Evolutionary conservation across 257 asterid species (phyloP).

Genomic region (Solanum lycopersicoides): DNA sequence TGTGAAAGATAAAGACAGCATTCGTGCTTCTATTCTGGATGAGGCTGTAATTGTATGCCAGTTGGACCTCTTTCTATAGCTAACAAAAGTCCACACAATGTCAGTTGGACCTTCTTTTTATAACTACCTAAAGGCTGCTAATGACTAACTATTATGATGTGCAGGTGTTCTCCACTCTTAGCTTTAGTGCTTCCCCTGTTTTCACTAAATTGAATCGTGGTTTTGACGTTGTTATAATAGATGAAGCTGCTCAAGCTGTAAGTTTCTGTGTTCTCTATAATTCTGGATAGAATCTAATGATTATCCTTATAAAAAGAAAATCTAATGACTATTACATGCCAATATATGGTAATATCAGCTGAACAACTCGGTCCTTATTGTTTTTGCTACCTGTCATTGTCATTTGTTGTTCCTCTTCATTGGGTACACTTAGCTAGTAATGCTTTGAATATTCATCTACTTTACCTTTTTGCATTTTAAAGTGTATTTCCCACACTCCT

Average conservation of each 20-base stretch:
- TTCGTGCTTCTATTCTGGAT: slow-evolving; percentile 82
- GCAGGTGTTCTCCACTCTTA: slow-evolving; percentile 98
- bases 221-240: slow-evolving; percentile 93
- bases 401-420: not conserved
- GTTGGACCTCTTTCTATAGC: slow-evolving; percentile 1
- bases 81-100: not conserved
- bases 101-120: slow-evolving; percentile 4
- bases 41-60: slow-evolving; percentile 85
- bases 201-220: slow-evolving; percentile 79
- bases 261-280: slow-evolving; percentile 12
- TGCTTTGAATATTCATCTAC: not conserved
- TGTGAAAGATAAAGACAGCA: slow-evolving; percentile 62
- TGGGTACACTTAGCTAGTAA: not conserved
- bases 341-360: not conserved
- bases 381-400: not conserved
- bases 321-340: not conserved
- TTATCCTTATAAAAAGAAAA: not conserved
- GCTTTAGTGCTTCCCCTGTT: slow-evolving; percentile 81
- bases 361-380: not conserved
- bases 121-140: slow-evolving; percentile 2
- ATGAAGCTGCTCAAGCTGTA: slow-evolving; percentile 99
- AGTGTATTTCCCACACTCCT: not conserved
- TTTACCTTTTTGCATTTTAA: not conserved
- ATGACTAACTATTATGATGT: slow-evolving; percentile 15
- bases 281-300: not conserved